Evolutionary conservation across 495 filamentous ascomycete species (phyloP).

Genomic region (Neurospora sp.): DNA sequence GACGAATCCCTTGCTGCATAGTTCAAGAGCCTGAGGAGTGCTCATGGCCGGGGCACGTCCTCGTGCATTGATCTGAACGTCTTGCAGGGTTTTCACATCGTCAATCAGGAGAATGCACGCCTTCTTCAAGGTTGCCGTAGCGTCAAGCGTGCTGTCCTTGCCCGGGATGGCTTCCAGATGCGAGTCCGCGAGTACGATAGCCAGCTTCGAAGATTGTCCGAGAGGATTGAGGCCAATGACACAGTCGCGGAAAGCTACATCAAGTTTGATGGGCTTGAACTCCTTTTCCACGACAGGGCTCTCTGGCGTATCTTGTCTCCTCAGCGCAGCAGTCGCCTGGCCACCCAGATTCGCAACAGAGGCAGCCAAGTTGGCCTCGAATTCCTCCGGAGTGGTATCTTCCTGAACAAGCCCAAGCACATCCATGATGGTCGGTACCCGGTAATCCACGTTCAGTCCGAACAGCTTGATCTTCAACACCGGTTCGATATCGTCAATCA

Average conservation of each 20-base stretch:
- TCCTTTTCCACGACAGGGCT: constrained; percentile 4
- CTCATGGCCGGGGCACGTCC: constrained; percentile 30
- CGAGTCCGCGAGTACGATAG: constrained; percentile 70
- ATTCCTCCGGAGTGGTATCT: constrained; percentile 59
- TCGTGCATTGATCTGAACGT: constrained; percentile 39
- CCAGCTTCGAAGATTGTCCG: constrained; percentile 57
- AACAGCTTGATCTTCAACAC: constrained; percentile 77
- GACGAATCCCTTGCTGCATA: constrained; percentile 68
- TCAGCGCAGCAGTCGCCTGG: constrained; percentile 37
- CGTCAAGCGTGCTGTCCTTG: constrained; percentile 48
- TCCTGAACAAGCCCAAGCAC: constrained; percentile 54
- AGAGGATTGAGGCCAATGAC: constrained; percentile 80
- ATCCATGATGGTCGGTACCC: constrained; percentile 69
- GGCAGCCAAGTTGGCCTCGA: constrained; percentile 63
- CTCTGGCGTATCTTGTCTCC: constrained; percentile 11
- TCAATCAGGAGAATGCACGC: constrained; percentile 79
- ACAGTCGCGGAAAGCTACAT: constrained; percentile 68
- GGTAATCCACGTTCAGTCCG: constrained; percentile 76
- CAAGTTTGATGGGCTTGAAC: constrained; percentile 49
- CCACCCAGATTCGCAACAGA: constrained; percentile 73
- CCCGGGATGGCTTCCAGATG: constrained; percentile 54
- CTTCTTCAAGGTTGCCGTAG: constrained; percentile 59
- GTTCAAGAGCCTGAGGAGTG: constrained; percentile 50
- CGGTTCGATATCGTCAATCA: constrained; percentile 91
- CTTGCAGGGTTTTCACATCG: constrained; percentile 28